Evolutionary conservation across 2,329 filamentous ascomycete species (phyloP).

Genomic region (Coniochaeta ligniaria): DNA sequence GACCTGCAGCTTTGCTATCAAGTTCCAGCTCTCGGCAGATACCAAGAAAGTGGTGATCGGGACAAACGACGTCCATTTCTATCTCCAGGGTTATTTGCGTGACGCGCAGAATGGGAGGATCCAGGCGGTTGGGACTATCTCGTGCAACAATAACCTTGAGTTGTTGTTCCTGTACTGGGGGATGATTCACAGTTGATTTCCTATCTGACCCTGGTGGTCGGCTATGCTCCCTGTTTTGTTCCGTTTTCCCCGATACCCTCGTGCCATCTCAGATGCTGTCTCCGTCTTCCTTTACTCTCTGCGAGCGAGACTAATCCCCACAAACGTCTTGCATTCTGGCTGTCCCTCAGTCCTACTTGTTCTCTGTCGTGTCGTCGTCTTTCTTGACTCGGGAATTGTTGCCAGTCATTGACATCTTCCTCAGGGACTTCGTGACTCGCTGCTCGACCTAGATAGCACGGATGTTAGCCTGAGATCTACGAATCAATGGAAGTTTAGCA

Average conservation of each 20-base stretch:
- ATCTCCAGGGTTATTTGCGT: conserved; percentile 1
- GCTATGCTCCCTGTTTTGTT: background rate
- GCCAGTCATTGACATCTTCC: background rate
- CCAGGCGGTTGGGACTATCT: background rate
- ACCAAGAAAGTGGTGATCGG: conserved; percentile 3
- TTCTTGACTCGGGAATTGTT: background rate
- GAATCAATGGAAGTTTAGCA: background rate
- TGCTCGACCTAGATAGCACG: background rate
- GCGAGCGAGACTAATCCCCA: too few species aligned
- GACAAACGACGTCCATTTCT: conserved; percentile 5
- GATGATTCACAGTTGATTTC: background rate
- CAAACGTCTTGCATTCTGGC: background rate
- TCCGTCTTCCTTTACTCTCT: background rate
- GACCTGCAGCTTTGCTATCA: conserved; percentile 4
- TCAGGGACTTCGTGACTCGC: background rate
- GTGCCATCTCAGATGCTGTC: background rate
- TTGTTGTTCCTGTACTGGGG: background rate
- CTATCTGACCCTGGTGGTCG: background rate
- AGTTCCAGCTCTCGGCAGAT: conserved; percentile 2
- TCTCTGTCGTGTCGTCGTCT: background rate
- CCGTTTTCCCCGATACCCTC: background rate
- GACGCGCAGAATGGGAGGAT: conserved; percentile 4
- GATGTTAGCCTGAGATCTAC: background rate
- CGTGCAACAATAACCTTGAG: conserved; percentile 1
- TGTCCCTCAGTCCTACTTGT: background rate